Conservation (phyloP, 768 basidiomycete species). For the Tricholoma hemisulphureum region DNA sequence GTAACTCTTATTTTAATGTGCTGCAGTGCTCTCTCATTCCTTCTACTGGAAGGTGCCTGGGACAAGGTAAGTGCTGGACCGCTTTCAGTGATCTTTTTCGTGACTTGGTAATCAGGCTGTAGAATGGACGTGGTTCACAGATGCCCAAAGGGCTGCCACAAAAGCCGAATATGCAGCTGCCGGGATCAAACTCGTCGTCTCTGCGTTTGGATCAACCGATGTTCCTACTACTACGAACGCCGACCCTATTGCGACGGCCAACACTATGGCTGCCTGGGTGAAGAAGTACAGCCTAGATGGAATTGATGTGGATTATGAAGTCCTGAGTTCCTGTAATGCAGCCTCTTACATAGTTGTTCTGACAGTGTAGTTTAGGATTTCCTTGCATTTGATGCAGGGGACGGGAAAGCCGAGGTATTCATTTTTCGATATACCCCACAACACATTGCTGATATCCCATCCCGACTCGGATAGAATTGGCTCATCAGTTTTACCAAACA, state of each 20-base stretch:
- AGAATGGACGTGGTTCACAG: conserved; percentile 51
- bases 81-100: neutral
- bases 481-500: conserved; percentile 51
- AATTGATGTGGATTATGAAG: conserved; percentile 74
- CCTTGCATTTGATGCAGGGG: conserved; percentile 51
- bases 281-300: conserved; percentile 62
- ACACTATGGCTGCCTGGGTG: conserved; percentile 65
- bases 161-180: conserved; percentile 52
- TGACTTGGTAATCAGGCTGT: conserved; percentile 34
- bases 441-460: too few species aligned
- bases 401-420: conserved; percentile 51
- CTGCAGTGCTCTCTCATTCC: conserved; percentile 50
- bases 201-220: conserved; percentile 59
- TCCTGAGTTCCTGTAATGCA: conserved; percentile 13
- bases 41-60: conserved; percentile 52
- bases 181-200: conserved; percentile 62
- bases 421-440: neutral
- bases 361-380: conserved; percentile 47
- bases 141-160: conserved; percentile 48
- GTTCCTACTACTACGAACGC: conserved; percentile 55
- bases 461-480: conserved; percentile 50
- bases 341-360: neutral
- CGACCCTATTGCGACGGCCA: conserved; percentile 62
- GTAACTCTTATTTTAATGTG: conserved; percentile 2
- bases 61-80: conserved; percentile 46